Percentiles rank a stretch among this genome's conserved stretches.
phyloP scores from a whole-genome alignment of 306 rosid genomes.

The Carpinus viminea region DNA sequence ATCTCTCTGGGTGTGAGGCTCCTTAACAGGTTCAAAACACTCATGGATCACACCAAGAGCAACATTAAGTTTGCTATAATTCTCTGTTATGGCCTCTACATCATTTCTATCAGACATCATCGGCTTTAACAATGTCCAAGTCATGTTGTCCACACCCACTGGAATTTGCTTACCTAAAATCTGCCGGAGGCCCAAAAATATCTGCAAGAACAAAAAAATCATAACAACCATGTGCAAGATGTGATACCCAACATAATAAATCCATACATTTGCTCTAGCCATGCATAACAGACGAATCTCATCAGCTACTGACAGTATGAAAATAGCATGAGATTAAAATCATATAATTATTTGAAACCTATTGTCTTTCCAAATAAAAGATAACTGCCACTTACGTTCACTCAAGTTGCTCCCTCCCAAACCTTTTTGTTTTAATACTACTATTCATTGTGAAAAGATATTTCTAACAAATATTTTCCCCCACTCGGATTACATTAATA shows the following conservation, averaged over 20 bases:
- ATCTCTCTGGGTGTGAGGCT: conserved; percentile 55
- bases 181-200: conserved; percentile 49
- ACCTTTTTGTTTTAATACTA: background rate
- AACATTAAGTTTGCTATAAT: conserved; percentile 64
- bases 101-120: conserved; percentile 27
- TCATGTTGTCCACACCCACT: conserved; percentile 54
- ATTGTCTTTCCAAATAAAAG: background rate
- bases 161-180: conserved; percentile 52
- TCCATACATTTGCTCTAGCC: background rate
- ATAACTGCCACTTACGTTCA: background rate
- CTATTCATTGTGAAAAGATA: background rate
- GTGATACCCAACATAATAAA: background rate
- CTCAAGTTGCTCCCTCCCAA: conserved; percentile 4
- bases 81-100: conserved; percentile 43
- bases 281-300: background rate
- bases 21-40: conserved; percentile 85
- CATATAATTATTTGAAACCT: background rate
- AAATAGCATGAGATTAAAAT: background rate
- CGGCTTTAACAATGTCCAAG: conserved; percentile 71
- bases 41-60: conserved; percentile 86
- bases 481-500: background rate
- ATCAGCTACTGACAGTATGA: background rate
- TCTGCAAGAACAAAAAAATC: conserved; percentile 49
- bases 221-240: conserved; percentile 1
- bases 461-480: background rate